Evolutionary conservation across 2,329 filamentous ascomycete genomes (phyloP), one percentile per base, ranked within the genome.

Genomic region (Chaetothyriales sp.): DNA sequence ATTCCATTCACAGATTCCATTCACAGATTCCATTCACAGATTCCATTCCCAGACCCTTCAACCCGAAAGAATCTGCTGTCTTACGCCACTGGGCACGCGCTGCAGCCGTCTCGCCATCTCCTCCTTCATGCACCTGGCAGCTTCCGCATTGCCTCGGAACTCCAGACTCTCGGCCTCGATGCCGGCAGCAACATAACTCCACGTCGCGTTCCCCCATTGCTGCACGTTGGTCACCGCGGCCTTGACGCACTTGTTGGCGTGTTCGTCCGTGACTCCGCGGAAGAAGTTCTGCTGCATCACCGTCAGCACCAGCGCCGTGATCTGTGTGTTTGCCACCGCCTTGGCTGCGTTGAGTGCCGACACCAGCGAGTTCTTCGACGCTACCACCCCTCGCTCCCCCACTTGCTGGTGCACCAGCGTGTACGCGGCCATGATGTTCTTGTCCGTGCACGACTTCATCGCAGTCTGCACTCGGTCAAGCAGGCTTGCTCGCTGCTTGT

Each of bases 281-380:
- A 89, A 95, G 62, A 95, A 85, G 49, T 82, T 79, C 62, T 78
- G 81, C 49, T 85, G 84, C 85, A 95, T 94, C 58, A 92, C 82
- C 59, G 82, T 89, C 54, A 95, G 78, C 5, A 85, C 82, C 57
- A 95, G 85, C 47, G 83, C 83, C n/a, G 89, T 77, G 50, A 89
- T 83, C 58, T 94, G 85, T 28, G 80, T 80, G 64, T 95, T 95
- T 51, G 75, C 74, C 7, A 84, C 81, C 6, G 73, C 72, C 57
- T 83, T 83, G 10, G 86, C 83, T 2, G 81, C 79, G 43, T 77
- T 76, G 44, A 95, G 76, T 1, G 88, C 85, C 43, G 76, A 74
- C 55, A 86, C 81, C 50, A 95, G 82, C 62, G 84, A 81, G 43
- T 83, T 78, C 67, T 95, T 95, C 51, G 85, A 82, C 56, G 84